Percentiles rank a stretch among this genome's conserved stretches.
Conservation (phyloP, 2,329 filamentous ascomycete genomes). For the Fusarium sambucinum region DNA sequence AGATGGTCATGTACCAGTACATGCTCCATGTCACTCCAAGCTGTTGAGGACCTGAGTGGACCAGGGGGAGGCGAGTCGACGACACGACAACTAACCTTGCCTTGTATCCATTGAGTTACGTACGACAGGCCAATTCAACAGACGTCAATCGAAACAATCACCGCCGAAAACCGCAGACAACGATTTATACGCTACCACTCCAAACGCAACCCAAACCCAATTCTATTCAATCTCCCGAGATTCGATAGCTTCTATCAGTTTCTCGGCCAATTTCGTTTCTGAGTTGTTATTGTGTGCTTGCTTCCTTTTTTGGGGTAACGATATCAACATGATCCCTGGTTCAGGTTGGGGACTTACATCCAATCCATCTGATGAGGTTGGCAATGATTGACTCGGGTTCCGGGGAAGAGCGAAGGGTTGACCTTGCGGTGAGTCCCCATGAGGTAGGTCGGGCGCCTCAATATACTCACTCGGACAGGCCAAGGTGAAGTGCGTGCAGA, state of each 20-base stretch:
- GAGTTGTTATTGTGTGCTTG: constrained; percentile 3
- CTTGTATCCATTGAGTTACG: constrained; percentile 33
- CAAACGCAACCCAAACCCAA: constrained; percentile 13
- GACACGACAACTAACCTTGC: constrained; percentile 6
- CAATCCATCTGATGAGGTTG: constrained; percentile 25
- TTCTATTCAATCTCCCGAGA: constrained; percentile 23
- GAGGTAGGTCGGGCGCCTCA: constrained; percentile 4
- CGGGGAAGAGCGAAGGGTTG: constrained; percentile 26
- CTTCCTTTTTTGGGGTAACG: constrained; percentile 22
- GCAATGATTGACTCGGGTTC: constrained; percentile 40
- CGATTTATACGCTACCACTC: constrained; percentile 27
- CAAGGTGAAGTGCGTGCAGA: constrained; percentile 35
- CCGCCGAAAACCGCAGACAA: constrained; percentile 44
- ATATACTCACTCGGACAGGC: neutral
- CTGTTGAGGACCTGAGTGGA: constrained; percentile 48
- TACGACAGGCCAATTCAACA: constrained; percentile 35
- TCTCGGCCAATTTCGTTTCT: constrained; percentile 22
- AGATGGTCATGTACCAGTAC: constrained; percentile 42
- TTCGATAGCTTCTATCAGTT: constrained; percentile 16
- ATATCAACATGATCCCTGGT: constrained; percentile 22
- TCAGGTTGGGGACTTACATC: constrained; percentile 7
- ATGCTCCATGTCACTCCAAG: constrained; percentile 33
- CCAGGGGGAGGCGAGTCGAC: constrained; percentile 32
- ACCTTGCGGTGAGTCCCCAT: constrained; percentile 38
- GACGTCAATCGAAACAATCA: constrained; percentile 21